A percentile compares a stretch with the other conserved stretches of the same genome.
Evolutionary conservation across 371 early-diverging fungal species (phyloP).

Genomic region (Mucor piriformis): DNA sequence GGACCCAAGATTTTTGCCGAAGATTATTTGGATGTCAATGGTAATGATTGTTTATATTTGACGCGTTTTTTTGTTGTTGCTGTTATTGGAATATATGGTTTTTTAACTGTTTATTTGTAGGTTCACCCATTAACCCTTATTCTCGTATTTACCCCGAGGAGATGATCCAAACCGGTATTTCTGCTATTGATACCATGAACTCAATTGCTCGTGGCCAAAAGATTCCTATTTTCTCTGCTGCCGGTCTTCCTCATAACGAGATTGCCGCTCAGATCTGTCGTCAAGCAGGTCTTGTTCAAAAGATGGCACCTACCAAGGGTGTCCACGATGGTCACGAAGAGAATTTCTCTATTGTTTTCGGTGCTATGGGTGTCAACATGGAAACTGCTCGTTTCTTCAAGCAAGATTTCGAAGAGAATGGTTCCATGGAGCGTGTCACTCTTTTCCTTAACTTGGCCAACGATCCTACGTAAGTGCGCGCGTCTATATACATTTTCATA

Average conservation of each 20-base stretch:
- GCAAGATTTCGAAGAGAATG: slow-evolving; percentile 99
- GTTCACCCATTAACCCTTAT: slow-evolving; percentile 99
- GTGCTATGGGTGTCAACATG: slow-evolving; percentile 99
- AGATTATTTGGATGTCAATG: slow-evolving; percentile 98
- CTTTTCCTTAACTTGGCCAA: slow-evolving; percentile 99
- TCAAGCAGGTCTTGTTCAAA: slow-evolving; percentile 99
- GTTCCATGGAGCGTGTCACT: slow-evolving; percentile 98
- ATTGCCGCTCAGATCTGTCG: slow-evolving; percentile 99
- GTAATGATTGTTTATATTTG: slow-evolving; percentile 1
- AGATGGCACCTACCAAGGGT: slow-evolving; percentile 83
- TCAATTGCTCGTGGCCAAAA: slow-evolving; percentile 99
- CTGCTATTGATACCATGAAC: slow-evolving; percentile 99
- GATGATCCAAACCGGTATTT: slow-evolving; percentile 99
- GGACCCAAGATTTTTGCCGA: slow-evolving; percentile 99
- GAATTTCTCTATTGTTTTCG: slow-evolving; percentile 99
- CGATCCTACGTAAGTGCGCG: slow-evolving; percentile 92
- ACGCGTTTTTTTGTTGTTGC: neutral
- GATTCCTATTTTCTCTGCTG: slow-evolving; percentile 99
- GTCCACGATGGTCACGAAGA: slow-evolving; percentile 98
- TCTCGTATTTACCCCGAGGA: slow-evolving; percentile 99
- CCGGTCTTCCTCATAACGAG: slow-evolving; percentile 99
- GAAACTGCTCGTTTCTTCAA: slow-evolving; percentile 99
- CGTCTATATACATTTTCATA: slow-evolving; percentile 8
- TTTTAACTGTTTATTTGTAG: slow-evolving; percentile 25
- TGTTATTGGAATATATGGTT: neutral